A percentile compares a stretch with the other conserved stretches of the same genome.
phyloP scores from a whole-genome alignment of 2,329 filamentous ascomycete species.

The Colletotrichum sp. region DNA sequence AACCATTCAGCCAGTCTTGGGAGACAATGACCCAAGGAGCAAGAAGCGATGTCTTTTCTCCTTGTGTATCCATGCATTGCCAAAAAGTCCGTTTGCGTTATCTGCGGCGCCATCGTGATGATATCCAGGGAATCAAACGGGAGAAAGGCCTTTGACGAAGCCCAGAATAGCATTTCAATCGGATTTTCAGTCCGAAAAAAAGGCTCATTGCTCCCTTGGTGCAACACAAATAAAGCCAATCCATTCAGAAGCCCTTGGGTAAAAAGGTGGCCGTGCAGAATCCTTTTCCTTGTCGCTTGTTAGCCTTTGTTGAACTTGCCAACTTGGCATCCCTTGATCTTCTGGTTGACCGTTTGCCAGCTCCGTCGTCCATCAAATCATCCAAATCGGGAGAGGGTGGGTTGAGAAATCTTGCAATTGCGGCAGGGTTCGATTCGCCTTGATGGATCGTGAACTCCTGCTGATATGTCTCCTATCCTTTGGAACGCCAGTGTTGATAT shows the following conservation, averaged over 20 bases:
- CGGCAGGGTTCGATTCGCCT: neutral
- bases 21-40: neutral
- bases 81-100: neutral
- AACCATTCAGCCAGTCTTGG: neutral
- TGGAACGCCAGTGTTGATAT: neutral
- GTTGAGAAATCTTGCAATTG: neutral
- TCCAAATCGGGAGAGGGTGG: neutral
- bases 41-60: neutral
- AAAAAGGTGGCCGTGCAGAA: neutral
- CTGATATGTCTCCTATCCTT: neutral
- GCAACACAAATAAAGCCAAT: neutral
- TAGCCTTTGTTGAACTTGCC: neutral
- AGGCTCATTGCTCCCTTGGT: neutral
- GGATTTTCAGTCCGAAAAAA: neutral
- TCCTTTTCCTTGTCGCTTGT: neutral
- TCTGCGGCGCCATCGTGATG: neutral
- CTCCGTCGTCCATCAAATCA: neutral
- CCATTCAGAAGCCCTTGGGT: neutral
- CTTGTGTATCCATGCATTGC: neutral
- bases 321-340: neutral
- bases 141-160: neutral
- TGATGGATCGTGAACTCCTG: neutral
- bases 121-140: neutral
- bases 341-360: neutral
- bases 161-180: neutral